phyloP scores from a whole-genome alignment of 202 grass and related monocot genomes.

The Bolboschoenoplectus hybrid region DNA sequence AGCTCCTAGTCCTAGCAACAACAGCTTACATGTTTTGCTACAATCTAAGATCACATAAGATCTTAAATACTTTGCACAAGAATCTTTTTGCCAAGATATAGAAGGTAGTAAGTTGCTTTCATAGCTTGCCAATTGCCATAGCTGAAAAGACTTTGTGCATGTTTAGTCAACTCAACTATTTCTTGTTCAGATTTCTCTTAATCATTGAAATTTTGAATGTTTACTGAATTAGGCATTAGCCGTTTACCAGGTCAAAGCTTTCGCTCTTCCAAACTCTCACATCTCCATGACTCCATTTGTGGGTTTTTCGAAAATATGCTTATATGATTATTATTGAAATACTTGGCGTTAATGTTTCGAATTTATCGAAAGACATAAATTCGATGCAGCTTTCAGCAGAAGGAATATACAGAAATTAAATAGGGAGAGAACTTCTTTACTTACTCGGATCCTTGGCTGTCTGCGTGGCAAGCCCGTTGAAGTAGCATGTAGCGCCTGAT shows the following conservation, averaged over 20 bases:
- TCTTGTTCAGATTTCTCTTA: not conserved
- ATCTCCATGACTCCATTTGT: not conserved
- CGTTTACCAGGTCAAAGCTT: not conserved
- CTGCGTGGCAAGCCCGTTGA: conserved; percentile 70
- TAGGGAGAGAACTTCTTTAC: not conserved
- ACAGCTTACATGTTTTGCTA: not conserved
- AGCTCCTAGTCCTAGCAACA: not conserved
- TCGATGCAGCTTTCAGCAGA: not conserved
- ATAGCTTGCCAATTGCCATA: not conserved
- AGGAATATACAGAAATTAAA: not conserved
- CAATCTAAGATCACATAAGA: conserved; percentile 17
- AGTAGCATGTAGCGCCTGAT: conserved; percentile 78
- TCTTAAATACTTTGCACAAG: not conserved
- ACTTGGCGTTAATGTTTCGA: not conserved
- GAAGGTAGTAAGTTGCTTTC: conserved; percentile 22
- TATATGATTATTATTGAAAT: not conserved
- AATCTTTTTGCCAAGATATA: not conserved
- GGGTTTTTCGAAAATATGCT: not conserved
- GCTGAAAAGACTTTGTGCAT: not conserved
- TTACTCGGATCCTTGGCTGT: conserved; percentile 82
- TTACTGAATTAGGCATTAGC: not conserved
- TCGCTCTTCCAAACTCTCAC: not conserved
- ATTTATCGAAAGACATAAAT: not conserved
- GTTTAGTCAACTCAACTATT: conserved; percentile 4
- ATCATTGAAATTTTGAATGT: conserved; percentile 10